A percentile compares a stretch with the other conserved stretches of the same genome.
Evolutionary conservation across 225 moss, liverwort and hornwort genomes (phyloP).

Genomic region (Sphagnum contortum): DNA sequence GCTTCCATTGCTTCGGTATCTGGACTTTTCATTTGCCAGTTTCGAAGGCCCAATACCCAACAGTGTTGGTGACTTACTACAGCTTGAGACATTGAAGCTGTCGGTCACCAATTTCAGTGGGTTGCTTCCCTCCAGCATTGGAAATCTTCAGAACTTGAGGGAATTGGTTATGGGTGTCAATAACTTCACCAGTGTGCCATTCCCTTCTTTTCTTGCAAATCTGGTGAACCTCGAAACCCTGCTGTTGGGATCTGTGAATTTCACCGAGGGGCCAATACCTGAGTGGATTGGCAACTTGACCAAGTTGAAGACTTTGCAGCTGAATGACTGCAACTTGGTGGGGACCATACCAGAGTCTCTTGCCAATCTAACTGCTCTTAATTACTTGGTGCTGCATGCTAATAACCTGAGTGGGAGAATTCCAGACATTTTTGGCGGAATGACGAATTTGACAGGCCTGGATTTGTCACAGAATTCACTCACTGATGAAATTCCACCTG

Average conservation of each 20-base stretch:
- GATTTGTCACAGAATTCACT: conserved; percentile 66
- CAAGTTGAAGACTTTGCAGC: conserved; percentile 21
- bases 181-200: conserved; percentile 26
- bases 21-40: conserved; percentile 68
- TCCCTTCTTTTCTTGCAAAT: conserved; percentile 59
- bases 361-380: conserved; percentile 33
- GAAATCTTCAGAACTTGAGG: conserved; percentile 43
- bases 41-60: conserved; percentile 53
- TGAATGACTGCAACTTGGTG: conserved; percentile 40
- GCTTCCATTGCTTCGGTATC: conserved; percentile 30
- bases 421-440: conserved; percentile 49
- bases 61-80: conserved; percentile 35
- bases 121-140: conserved; percentile 42
- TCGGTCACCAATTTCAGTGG: conserved; percentile 44
- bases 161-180: conserved; percentile 32
- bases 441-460: conserved; percentile 37
- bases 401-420: conserved; percentile 43
- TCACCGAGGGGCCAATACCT: conserved; percentile 32
- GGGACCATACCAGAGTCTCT: conserved; percentile 41
- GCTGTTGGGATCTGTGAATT: conserved; percentile 23
- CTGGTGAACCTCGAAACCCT: conserved; percentile 42
- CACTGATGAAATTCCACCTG: conserved; percentile 22
- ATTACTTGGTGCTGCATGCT: conserved; percentile 23
- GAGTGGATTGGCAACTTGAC: conserved; percentile 33
- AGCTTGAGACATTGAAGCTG: conserved; percentile 41